Percentiles rank a stretch among this genome's conserved stretches.
Conservation (phyloP, 139 green algal species). For the Deuterostichococcus epilithicus region DNA sequence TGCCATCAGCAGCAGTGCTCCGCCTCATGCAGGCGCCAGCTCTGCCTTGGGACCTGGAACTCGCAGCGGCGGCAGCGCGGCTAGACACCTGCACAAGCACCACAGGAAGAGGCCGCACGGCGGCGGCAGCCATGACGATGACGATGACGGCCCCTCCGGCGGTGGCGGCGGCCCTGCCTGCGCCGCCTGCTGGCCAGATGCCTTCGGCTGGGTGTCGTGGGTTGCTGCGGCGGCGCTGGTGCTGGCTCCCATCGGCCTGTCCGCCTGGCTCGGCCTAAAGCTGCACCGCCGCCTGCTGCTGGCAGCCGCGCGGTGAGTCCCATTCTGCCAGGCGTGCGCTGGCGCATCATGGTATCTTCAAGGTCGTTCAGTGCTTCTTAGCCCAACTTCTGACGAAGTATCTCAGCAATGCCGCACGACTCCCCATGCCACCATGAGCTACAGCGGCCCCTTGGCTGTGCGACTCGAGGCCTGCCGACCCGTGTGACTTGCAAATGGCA, state of each 20-base stretch:
- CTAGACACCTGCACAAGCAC: neutral
- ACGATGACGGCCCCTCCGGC: neutral
- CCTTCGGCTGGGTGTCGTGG: constrained; percentile 18
- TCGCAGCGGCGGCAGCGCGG: neutral
- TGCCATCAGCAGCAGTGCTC: no score
- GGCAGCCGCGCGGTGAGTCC: constrained; percentile 26
- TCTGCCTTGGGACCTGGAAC: no score
- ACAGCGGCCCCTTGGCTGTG: no score
- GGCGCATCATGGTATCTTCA: no score
- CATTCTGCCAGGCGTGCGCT: no score
- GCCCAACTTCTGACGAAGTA: no score
- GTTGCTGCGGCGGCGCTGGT: constrained; percentile 29
- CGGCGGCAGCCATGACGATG: neutral
- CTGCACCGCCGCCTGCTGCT: constrained; percentile 36
- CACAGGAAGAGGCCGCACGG: neutral
- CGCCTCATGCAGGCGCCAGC: no score
- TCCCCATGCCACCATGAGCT: no score
- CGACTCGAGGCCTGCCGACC: neutral
- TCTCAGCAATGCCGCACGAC: no score
- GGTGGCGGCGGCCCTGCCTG: neutral
- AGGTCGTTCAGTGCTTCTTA: no score
- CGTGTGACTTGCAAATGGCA: neutral
- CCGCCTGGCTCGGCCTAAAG: constrained; percentile 31
- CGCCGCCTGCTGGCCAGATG: neutral
- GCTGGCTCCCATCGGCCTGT: constrained; percentile 28